phyloP scores from a whole-genome alignment of 2,329 filamentous ascomycete genomes.

The Metarhizium album region DNA sequence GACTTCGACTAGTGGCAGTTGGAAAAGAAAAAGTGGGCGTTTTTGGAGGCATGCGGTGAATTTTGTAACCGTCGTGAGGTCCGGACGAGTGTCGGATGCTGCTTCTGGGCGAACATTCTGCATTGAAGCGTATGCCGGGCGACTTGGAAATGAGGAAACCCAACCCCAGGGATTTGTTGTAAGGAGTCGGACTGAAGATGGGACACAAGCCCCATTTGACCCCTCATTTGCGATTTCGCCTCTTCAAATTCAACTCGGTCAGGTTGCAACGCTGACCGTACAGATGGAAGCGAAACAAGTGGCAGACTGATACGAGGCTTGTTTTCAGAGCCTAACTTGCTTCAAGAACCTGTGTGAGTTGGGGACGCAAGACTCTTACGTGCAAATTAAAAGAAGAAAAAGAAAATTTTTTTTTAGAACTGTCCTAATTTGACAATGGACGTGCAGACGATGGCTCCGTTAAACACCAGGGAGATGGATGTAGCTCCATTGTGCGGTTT shows the following conservation, averaged over 20 bases:
- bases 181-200: too few relatives aligned
- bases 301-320: not conserved
- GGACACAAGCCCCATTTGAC: too few relatives aligned
- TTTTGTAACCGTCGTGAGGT: not conserved
- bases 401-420: too few relatives aligned
- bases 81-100: not conserved
- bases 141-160: too few relatives aligned
- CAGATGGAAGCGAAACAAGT: not conserved
- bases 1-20: not conserved
- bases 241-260: not conserved
- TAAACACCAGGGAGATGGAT: constrained; percentile 26
- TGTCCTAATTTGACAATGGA: not conserved
- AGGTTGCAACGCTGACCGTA: too few relatives aligned
- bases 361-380: not conserved
- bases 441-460: not conserved
- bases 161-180: too few relatives aligned
- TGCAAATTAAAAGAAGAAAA: too few relatives aligned
- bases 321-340: not conserved
- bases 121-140: too few relatives aligned
- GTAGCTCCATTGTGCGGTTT: constrained; percentile 23
- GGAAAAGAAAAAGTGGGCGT: not conserved
- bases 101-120: not conserved
- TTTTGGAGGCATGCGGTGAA: not conserved
- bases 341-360: not conserved
- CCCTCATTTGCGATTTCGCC: not conserved